Evolutionary conservation across 148 eudicot species (phyloP), one percentile per base, ranked within the genome.

Genomic region (Amaranthus palmeri): DNA sequence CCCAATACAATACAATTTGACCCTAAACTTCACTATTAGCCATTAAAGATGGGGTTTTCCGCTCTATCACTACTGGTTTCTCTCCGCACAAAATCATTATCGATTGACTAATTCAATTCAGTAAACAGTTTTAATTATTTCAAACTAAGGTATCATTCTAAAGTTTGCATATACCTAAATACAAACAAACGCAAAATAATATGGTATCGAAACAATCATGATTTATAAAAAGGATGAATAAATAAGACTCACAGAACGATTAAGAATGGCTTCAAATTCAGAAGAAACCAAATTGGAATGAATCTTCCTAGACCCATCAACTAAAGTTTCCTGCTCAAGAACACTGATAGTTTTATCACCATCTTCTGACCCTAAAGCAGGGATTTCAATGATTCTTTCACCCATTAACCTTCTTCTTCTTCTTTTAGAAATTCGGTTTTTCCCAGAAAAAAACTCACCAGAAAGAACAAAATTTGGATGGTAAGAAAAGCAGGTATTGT

Each of bases 301-400:
- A 47, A 71, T 2, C 45, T 66, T 44, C 7, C 69, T 51, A 44
- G 82, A 60, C 51, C 79, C 76, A 75, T 71, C 64, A 80, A 80
- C 44, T 17, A 80, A 72, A 80, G 12, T 55, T 12, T 80, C 79
- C 36, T 80, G 82, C 25, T 75, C 79, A 71, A 80, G 71, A 80
- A 67, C 79, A 67, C 72, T 52, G 56, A 75, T 17, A 2, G 45
- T 71, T 10, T 75, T 76, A 12, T 75, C 79, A 47, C 53, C 57
- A 71, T 75, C 82, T 12, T 56, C 69, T 6, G 79, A 75, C 6
- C 62, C 50, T 41, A 79, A 75, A 66, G 79, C 76, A 6, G 75
- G 59, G 43, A 75, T 53, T 60, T 54, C 67, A 49, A 61, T 3
- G 4, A 51, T 64, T 46, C 49, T 71, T 70, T 75, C 76, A 17